Evolutionary conservation across 148 eudicot genomes (phyloP).

Genomic region (Rhododendron williamsianum): DNA sequence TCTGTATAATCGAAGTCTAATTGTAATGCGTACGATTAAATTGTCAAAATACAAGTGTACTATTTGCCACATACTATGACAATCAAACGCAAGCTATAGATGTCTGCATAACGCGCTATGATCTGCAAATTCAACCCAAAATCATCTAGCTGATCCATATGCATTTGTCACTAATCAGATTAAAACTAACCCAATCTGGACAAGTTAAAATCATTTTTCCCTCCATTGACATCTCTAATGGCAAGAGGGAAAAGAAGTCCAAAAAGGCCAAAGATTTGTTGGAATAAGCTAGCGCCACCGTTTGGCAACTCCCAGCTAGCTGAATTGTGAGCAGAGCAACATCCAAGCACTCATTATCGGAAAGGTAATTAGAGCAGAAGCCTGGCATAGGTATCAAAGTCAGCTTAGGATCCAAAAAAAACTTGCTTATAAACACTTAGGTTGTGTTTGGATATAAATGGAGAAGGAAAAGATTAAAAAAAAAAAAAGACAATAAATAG

Average conservation of each 20-base stretch:
- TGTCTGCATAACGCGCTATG: not conserved
- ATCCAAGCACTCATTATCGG: constrained; percentile 54
- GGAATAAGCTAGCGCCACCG: not conserved
- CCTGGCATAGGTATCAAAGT: constrained; percentile 37
- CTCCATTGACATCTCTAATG: not conserved
- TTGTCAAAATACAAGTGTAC: not conserved
- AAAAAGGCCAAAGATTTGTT: not conserved
- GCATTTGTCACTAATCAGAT: not conserved
- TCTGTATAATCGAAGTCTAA: not conserved
- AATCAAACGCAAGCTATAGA: not conserved
- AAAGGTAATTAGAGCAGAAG: constrained; percentile 50
- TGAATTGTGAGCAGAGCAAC: constrained; percentile 42
- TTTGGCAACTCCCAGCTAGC: constrained; percentile 15
- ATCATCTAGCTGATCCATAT: not conserved
- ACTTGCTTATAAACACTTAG: not conserved
- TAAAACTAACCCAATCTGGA: not conserved
- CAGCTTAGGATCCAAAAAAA: constrained; percentile 1
- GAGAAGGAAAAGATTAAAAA: not conserved
- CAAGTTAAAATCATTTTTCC: not conserved
- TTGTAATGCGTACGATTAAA: not conserved
- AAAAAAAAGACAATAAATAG: not conserved
- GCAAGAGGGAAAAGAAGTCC: not conserved
- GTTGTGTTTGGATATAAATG: not conserved
- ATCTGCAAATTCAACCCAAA: not conserved
- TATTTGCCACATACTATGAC: not conserved